phyloP scores from a whole-genome alignment of 2,329 filamentous ascomycete species.

The Endothia cerciana region DNA sequence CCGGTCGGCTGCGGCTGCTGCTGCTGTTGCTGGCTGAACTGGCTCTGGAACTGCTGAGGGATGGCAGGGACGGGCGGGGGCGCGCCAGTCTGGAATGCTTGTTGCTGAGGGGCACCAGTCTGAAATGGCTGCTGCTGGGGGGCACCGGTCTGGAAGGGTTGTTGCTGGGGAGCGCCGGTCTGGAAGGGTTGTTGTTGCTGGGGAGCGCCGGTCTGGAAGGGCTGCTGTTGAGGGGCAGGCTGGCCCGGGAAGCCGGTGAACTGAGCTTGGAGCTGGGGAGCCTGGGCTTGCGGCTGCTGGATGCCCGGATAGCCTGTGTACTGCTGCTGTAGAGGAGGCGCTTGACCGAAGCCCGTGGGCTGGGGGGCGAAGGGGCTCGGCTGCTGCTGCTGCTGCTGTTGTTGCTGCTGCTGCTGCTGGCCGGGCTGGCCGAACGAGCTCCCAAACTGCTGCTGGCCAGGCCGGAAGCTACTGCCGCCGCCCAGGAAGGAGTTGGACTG shows the following conservation, averaged over 20 bases:
- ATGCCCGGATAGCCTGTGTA: conserved; percentile 63
- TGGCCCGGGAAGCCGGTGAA: conserved; percentile 66
- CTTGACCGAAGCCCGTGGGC: conserved; percentile 63
- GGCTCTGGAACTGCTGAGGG: conserved; percentile 63
- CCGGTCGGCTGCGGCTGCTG: conserved; percentile 49
- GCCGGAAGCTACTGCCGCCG: conserved; percentile 75
- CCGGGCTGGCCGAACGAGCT: conserved; percentile 47
- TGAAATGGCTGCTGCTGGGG: conserved; percentile 64
- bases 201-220: conserved; percentile 36
- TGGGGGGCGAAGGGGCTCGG: conserved; percentile 61
- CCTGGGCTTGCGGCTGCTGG: conserved; percentile 60
- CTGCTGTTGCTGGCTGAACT: conserved; percentile 57
- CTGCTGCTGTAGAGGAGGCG: conserved; percentile 56
- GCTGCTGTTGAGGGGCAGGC: conserved; percentile 56
- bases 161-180: conserved; percentile 49
- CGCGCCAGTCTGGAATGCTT: conserved; percentile 63
- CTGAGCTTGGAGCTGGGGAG: conserved; percentile 66
- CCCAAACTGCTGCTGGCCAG: conserved; percentile 62
- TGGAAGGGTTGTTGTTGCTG: conserved; percentile 53
- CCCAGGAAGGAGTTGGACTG: conserved; percentile 86
- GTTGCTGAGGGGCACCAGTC: conserved; percentile 59
- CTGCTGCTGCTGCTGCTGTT: conserved; percentile 52
- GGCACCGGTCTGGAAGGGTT: conserved; percentile 28
- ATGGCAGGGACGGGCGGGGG: conserved; percentile 62
- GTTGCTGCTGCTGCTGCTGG: too few relatives aligned